Conservation (phyloP, 805 yeast species). For the Pichia sporocuriosa region DNA sequence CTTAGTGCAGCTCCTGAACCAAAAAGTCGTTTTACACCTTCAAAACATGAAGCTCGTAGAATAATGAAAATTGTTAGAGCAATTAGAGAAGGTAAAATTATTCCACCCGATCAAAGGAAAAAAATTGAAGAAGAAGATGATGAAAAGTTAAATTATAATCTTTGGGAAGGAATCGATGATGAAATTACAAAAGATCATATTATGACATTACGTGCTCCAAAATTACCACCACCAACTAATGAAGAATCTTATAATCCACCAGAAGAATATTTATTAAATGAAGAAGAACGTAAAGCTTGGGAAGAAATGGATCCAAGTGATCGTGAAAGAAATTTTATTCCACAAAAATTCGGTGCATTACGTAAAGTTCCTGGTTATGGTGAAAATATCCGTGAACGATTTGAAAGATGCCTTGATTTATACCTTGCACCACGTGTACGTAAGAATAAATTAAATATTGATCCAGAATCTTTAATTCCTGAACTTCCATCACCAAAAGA, state of each 20-base stretch:
- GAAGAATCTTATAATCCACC: conserved; percentile 98
- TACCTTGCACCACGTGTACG: conserved; percentile 96
- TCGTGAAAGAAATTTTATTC: conserved; percentile 71
- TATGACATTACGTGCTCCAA: conserved; percentile 93
- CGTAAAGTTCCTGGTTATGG: conserved; percentile 92
- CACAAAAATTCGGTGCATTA: conserved; percentile 73
- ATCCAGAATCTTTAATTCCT: conserved; percentile 93
- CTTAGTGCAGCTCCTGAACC: conserved; percentile 94
- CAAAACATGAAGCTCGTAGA: conserved; percentile 93
- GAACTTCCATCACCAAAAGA: conserved; percentile 96
- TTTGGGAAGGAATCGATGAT: conserved; percentile 69
- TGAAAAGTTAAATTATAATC: conserved; percentile 50
- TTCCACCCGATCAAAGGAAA: conserved; percentile 60
- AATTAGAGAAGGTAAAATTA: conserved; percentile 90
- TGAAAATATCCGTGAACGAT: conserved; percentile 79
- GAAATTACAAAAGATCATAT: conserved; percentile 61
- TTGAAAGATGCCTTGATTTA: conserved; percentile 89
- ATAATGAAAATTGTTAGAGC: conserved; percentile 95
- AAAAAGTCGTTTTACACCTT: conserved; percentile 92
- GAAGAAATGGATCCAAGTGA: conserved; percentile 64
- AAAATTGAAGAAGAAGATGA: conserved; percentile 43
- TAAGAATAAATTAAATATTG: conserved; percentile 82
- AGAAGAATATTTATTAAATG: conserved; percentile 78
- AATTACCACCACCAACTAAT: conserved; percentile 90
- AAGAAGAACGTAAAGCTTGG: conserved; percentile 72